These are phyloP conservation scores for Phaeophleospora eucalypticola DNA, from an alignment of 2,329 filamentous ascomycete genomes.

Conservation along the genomic window DNA sequence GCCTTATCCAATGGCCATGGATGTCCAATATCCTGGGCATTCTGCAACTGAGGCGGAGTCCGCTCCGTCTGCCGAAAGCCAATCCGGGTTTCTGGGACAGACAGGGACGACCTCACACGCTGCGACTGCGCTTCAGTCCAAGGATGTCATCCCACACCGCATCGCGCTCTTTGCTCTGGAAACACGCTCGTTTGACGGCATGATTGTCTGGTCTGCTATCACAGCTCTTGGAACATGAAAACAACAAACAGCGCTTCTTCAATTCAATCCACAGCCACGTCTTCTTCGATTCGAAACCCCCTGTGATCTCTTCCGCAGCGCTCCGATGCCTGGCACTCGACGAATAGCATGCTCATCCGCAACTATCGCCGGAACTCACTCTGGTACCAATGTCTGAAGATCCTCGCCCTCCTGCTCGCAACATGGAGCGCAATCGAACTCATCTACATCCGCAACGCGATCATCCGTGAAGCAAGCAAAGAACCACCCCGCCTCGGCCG, in stretches of 20 bases:
- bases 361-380: neutral
- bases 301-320: neutral
- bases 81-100: neutral
- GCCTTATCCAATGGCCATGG: too few relatives aligned
- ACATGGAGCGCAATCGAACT: constrained; percentile 22
- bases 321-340: neutral
- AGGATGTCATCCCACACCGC: too few relatives aligned
- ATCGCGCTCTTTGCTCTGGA: too few relatives aligned
- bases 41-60: neutral
- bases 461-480: constrained; percentile 12
- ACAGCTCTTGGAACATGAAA: too few relatives aligned
- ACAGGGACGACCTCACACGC: too few relatives aligned
- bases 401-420: constrained; percentile 10
- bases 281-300: neutral
- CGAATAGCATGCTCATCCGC: neutral
- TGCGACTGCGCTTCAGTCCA: too few relatives aligned
- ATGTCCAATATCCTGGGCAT: too few relatives aligned
- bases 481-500: constrained; percentile 16
- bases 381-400: constrained; percentile 3
- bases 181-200: too few relatives aligned
- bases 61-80: neutral
- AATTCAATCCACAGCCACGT: too few relatives aligned
- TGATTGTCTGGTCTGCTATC: too few relatives aligned
- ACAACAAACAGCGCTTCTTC: too few relatives aligned
- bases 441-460: constrained; percentile 16